Percentiles rank a stretch among this genome's conserved stretches.
Conservation (phyloP, 1,284 basidiomycete species). For the Fomitopsis palustris region DNA sequence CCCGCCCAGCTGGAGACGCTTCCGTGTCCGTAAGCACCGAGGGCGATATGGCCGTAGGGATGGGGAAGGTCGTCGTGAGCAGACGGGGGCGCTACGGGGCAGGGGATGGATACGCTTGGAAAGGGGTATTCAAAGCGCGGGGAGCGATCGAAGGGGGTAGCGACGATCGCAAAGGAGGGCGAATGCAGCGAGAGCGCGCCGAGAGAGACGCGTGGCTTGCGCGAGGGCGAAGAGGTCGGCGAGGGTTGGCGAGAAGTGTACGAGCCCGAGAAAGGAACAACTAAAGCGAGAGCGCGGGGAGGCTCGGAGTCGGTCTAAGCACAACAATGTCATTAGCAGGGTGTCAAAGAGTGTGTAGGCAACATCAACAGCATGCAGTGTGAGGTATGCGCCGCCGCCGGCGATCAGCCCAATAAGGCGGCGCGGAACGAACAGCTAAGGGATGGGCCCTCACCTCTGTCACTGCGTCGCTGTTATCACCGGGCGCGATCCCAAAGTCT, state of each 20-base stretch:
- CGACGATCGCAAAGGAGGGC: constrained; percentile 28
- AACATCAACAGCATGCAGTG: background rate
- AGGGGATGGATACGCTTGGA: constrained; percentile 15
- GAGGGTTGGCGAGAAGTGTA: constrained; percentile 4
- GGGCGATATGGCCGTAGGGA: background rate
- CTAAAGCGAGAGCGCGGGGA: background rate
- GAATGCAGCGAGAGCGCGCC: constrained; percentile 27
- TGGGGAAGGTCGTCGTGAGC: background rate
- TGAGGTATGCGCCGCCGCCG: background rate
- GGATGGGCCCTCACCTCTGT: constrained; percentile 12
- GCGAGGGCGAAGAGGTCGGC: constrained; percentile 1
- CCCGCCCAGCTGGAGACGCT: background rate
- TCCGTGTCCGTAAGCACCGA: background rate
- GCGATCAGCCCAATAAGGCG: background rate
- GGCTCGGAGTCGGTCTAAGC: background rate
- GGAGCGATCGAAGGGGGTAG: constrained; percentile 31
- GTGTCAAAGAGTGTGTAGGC: background rate
- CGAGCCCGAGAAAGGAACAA: background rate
- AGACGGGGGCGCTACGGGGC: constrained; percentile 10
- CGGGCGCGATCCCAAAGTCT: constrained; percentile 17
- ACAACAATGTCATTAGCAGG: background rate
- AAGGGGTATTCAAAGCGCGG: constrained; percentile 35
- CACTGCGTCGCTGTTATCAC: constrained; percentile 17
- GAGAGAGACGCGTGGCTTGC: constrained; percentile 24
- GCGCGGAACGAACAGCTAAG: background rate